A percentile compares a stretch with the other conserved stretches of the same genome.
These are phyloP conservation scores for Candida maris DNA, from an alignment of 805 yeast genomes.

Conservation along the genomic window DNA sequence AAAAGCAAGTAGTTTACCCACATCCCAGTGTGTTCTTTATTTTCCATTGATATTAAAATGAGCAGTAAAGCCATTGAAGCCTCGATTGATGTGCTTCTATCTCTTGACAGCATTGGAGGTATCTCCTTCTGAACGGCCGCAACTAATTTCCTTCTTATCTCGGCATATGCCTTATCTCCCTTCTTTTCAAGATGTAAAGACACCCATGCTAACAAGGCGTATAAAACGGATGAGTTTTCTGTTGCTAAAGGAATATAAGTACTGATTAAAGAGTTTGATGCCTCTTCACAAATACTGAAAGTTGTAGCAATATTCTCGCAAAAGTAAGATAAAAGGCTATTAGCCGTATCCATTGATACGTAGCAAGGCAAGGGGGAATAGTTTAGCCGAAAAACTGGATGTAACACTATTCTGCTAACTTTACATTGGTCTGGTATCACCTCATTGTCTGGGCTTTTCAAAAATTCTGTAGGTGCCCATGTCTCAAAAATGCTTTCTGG, in stretches of 20 bases:
- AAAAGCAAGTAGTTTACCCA: constrained; percentile 8
- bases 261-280: constrained; percentile 6
- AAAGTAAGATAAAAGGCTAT: constrained; percentile 5
- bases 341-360: constrained; percentile 6
- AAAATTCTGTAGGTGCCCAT: not conserved
- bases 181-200: constrained; percentile 9
- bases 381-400: not conserved
- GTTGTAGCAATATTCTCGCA: constrained; percentile 8
- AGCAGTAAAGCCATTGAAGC: constrained; percentile 6
- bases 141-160: constrained; percentile 1
- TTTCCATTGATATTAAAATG: constrained; percentile 6
- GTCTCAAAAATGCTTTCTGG: not conserved
- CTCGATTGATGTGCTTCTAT: constrained; percentile 1
- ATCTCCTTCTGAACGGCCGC: constrained; percentile 1
- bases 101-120: constrained; percentile 2
- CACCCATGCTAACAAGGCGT: constrained; percentile 8
- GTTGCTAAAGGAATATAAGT: constrained; percentile 9
- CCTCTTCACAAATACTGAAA: constrained; percentile 8
- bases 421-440: too few species aligned
- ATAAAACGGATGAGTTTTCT: constrained; percentile 5
- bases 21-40: constrained; percentile 5
- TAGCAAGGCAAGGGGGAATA: constrained; percentile 2
- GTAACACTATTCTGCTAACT: too few species aligned
- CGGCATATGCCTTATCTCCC: constrained; percentile 2
- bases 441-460: not conserved